Percentiles rank a stretch among this genome's conserved stretches.
These are phyloP conservation scores for Leccinum griseonigrum DNA, from an alignment of 1,284 basidiomycete genomes.

Conservation along the genomic window DNA sequence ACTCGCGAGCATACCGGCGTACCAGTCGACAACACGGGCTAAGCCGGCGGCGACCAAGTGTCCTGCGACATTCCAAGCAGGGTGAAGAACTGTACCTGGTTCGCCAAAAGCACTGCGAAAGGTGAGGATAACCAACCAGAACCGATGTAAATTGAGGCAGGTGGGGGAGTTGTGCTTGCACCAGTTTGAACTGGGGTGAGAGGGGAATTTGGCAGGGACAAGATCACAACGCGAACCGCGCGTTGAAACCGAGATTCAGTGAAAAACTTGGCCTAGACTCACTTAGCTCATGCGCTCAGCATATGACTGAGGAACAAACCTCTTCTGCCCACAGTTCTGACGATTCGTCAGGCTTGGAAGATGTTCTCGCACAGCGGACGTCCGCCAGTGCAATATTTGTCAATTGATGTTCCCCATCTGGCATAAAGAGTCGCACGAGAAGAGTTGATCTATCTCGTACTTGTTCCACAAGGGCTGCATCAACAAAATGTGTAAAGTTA, in stretches of 20 bases:
- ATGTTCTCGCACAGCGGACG: constrained; percentile 75
- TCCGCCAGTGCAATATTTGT: constrained; percentile 85
- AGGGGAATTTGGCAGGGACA: constrained; percentile 83
- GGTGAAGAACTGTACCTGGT: constrained; percentile 67
- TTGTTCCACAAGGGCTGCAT: constrained; percentile 85
- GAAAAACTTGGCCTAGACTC: constrained; percentile 86
- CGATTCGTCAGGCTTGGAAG: constrained; percentile 70
- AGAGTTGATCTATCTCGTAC: constrained; percentile 93
- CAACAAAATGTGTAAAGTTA: constrained; percentile 3
- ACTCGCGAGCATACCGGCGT: constrained; percentile 89
- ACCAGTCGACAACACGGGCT: constrained; percentile 95
- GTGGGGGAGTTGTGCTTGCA: constrained; percentile 58
- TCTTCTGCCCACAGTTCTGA: constrained; percentile 86
- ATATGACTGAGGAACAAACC: constrained; percentile 40
- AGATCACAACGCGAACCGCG: constrained; percentile 79
- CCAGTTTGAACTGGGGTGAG: constrained; percentile 81
- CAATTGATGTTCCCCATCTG: constrained; percentile 86
- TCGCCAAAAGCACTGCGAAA: constrained; percentile 1
- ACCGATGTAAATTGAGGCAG: constrained; percentile 88
- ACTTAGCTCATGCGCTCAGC: constrained; percentile 4
- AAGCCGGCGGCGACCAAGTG: constrained; percentile 83
- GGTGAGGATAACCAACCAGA: constrained; percentile 49
- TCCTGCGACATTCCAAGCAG: constrained; percentile 93
- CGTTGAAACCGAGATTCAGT: constrained; percentile 93
- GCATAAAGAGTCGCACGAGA: constrained; percentile 84